Evolutionary conservation across 176 grass and related monocot species (phyloP), one percentile per base, ranked within the genome.

Genomic region (Raddia guianensis): DNA sequence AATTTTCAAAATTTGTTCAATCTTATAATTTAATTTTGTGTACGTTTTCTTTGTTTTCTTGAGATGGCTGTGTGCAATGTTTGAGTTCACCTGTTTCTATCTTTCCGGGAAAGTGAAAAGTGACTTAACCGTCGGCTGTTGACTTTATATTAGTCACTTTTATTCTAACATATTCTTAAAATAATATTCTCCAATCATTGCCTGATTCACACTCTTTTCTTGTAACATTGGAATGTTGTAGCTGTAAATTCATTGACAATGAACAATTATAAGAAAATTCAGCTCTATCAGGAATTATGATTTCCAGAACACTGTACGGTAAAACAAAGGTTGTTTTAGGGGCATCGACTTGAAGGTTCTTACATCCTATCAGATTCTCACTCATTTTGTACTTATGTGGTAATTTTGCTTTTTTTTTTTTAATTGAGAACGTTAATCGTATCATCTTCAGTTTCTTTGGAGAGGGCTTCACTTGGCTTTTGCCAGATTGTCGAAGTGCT

Each of bases 111-210:
- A 56, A n/a, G 54, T 56, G 55, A 8, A 32, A 70, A 75, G 54
- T 55, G 11, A 51, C 19, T 67, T 53, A 60, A 51, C 40, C 52
- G 61, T 73, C 9, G 12, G 52, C 44, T 60, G 46, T 1, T 68
- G 69, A 12, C 48, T 80, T 80, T 84, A 2, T 63, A 80, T 56
- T 48, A 11, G 32, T 37, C 68, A 72, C 18, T 73, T 61, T 52
- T 46, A 42, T 70, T 80, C 40, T 47, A 68, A 68, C 16, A 66
- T 9, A 16, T 6, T 75, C 45, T 14, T 8, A 74, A 88, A 6
- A 13, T 5, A 40, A 40, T 40, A 52, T 84, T 80, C 35, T 75
- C 63, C 44, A 60, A 66, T 73, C 13, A 49, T 74, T 88, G 49
- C 71, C 59, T 74, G 63, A 63, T 87, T 61, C 48, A 68, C 20